Evolutionary conservation across 371 early-diverging fungal genomes (phyloP), one percentile per base, ranked within the genome.

Genomic region (Apophysomyces elegans): DNA sequence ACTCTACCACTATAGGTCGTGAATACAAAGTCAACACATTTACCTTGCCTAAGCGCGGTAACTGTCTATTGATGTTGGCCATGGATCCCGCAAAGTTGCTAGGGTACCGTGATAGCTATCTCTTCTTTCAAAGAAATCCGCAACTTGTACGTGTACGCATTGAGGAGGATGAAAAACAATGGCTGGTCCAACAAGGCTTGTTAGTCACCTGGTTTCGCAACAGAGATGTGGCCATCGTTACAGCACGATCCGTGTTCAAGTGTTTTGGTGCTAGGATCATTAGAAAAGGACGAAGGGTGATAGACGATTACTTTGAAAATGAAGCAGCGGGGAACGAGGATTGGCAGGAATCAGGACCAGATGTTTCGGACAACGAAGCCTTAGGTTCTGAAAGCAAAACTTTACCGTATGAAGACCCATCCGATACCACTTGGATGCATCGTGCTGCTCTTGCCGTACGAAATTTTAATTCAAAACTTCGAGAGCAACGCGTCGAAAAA

Each of bases 261-360:
- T 71, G 76, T 16, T 95, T 95, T 86, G 97, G 97, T 9, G 84
- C 89, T 59, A 77, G 73, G 61, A 75, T 92, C 5, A 72, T 97
- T 54, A 84, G 88, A 62, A 73, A 85, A 9, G 97, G 97, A 7
- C 67, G 78, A 62, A 84, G 84, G 46, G 75, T 86, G 0, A 68
- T 75, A n/a, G 97, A 97, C 74, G 97, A 97, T 75, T 97, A 97
- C 71, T 92, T 84, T 74, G 91, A 85, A 64, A 50, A 57, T 7
- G 64, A 59, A 3, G 44, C 47, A 7, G 65, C 32, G 32, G 32
- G 36, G 1, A 41, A 56, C 16, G 59, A 62, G 11, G 47, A 41
- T 1, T 50, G 16, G 54, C 54, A 50, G 9, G 54, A 50, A 50
- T 63, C 64, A n/a, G 39, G 58, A 9, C 62, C 45, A 26, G 57